A percentile compares a stretch with the other conserved stretches of the same genome.
These are phyloP conservation scores for Gillenia trifoliata DNA, from an alignment of 306 rosid genomes.

Conservation along the genomic window DNA sequence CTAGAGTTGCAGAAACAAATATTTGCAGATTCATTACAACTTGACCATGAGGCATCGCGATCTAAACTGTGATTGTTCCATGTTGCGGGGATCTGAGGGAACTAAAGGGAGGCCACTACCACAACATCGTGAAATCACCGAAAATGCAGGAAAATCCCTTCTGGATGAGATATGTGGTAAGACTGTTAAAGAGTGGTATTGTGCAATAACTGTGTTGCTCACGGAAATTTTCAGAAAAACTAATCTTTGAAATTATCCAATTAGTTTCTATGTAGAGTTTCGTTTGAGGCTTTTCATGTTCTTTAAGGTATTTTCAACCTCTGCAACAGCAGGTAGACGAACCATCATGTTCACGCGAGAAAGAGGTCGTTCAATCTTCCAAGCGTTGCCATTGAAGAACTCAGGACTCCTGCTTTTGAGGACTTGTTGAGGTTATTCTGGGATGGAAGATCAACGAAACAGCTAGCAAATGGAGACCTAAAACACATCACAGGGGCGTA, in stretches of 20 bases:
- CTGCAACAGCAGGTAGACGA: conserved; percentile 64
- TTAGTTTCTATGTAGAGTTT: background rate
- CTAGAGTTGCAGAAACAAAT: conserved; percentile 22
- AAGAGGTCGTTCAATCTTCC: conserved; percentile 86
- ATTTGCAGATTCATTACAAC: conserved; percentile 85
- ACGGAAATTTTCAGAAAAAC: background rate
- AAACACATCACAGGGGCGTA: conserved; percentile 56
- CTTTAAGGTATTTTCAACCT: background rate
- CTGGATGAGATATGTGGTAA: conserved; percentile 83
- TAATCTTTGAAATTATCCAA: too few species aligned
- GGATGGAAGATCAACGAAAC: conserved; percentile 71
- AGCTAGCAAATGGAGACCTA: conserved; percentile 80
- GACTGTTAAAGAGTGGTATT: conserved; percentile 13
- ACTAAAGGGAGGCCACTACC: conserved; percentile 88
- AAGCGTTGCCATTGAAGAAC: conserved; percentile 72
- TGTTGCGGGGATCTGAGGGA: conserved; percentile 90
- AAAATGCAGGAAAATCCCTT: conserved; percentile 81
- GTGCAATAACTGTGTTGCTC: background rate
- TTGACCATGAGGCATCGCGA: conserved; percentile 95
- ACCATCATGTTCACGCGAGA: conserved; percentile 94
- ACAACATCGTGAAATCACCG: conserved; percentile 90
- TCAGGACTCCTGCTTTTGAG: conserved; percentile 86
- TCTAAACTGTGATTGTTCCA: conserved; percentile 71
- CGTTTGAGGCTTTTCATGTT: conserved; percentile 34
- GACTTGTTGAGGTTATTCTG: conserved; percentile 79